phyloP scores from a whole-genome alignment of 495 filamentous ascomycete genomes.

The Aspergillus diversus region DNA sequence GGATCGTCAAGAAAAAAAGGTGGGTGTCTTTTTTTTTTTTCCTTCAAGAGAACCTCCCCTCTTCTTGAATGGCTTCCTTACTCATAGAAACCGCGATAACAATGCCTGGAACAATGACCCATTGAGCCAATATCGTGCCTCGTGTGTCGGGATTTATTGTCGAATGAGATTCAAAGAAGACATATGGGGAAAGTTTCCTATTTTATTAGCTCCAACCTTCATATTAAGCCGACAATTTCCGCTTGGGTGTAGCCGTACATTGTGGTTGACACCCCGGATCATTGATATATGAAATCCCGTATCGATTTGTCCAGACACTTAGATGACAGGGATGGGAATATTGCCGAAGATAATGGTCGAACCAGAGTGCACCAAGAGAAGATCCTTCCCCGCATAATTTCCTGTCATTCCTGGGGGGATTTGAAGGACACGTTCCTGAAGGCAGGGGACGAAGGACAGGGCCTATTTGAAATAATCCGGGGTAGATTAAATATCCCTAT shows the following conservation, averaged over 20 bases:
- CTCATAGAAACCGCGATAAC: no score
- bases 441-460: background rate
- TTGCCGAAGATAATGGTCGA: constrained; percentile 3
- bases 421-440: background rate
- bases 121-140: no score
- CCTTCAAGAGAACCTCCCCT: background rate
- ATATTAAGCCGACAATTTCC: background rate
- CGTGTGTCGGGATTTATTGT: no score
- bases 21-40: background rate
- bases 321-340: background rate
- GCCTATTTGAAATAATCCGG: background rate
- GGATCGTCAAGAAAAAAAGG: background rate
- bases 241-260: no score
- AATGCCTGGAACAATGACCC: no score
- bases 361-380: constrained; percentile 6
- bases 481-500: background rate
- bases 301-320: constrained; percentile 10
- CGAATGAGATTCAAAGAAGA: no score
- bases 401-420: constrained; percentile 3
- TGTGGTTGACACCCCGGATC: background rate
- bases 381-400: constrained; percentile 19
- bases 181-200: no score
- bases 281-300: constrained; percentile 12
- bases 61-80: background rate
- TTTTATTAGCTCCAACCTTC: background rate